Percentiles rank a stretch among this genome's conserved stretches.
phyloP scores from a whole-genome alignment of 345 rosid genomes.

The Eucalyptus cladocalyx region DNA sequence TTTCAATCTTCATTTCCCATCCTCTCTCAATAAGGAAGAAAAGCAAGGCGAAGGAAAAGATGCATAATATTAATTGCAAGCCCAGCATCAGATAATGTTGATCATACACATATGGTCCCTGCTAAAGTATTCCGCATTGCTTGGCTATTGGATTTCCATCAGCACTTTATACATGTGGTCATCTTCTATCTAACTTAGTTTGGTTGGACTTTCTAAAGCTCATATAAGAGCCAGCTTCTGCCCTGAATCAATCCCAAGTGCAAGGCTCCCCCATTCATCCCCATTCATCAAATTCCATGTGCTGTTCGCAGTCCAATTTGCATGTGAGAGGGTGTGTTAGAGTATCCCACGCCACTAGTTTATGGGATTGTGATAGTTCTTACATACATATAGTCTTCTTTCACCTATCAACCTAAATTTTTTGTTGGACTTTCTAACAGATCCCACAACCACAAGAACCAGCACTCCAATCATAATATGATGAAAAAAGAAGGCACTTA shows the following conservation, averaged over 20 bases:
- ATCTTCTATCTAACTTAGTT: not conserved
- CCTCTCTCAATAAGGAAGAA: not conserved
- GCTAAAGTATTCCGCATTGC: not conserved
- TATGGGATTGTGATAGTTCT: not conserved
- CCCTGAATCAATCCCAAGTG: not conserved
- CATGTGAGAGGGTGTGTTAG: not conserved
- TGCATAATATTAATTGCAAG: not conserved
- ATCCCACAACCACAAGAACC: not conserved
- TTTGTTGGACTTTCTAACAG: not conserved
- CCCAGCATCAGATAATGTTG: not conserved
- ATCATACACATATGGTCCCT: not conserved
- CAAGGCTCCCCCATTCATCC: not conserved
- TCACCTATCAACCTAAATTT: not conserved
- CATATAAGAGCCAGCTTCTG: not conserved
- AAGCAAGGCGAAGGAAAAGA: not conserved
- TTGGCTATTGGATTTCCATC: not conserved
- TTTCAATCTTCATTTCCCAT: not conserved
- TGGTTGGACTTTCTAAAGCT: not conserved
- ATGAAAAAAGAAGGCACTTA: not conserved
- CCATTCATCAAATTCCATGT: not conserved
- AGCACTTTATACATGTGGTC: not conserved
- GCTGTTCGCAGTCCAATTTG: not conserved
- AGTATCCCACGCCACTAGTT: not conserved
- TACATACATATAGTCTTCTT: not conserved
- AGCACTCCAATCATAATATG: not conserved